These are phyloP conservation scores for Dactylellina sp. DNA, from an alignment of 2,329 filamentous ascomycete species.

Conservation along the genomic window DNA sequence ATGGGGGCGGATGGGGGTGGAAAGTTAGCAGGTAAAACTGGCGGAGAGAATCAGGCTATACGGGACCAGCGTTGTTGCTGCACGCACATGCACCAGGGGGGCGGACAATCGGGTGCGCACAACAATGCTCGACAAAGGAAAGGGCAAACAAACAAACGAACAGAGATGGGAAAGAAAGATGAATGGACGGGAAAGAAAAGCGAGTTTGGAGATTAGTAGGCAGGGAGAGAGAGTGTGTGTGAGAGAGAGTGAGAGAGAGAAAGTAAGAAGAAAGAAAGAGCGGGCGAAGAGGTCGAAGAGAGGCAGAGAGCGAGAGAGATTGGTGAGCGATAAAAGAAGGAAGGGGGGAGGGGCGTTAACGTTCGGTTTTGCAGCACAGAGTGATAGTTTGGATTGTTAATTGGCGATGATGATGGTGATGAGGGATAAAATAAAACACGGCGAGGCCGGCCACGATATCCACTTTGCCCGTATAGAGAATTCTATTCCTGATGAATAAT, in stretches of 20 bases:
- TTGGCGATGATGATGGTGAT: background rate
- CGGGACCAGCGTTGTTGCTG: background rate
- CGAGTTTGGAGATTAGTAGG: background rate
- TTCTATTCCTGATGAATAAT: too few species aligned
- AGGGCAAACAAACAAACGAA: background rate
- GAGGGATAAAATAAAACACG: slow-evolving; percentile 15
- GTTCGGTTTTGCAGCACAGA: too few species aligned
- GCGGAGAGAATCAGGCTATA: slow-evolving; percentile 22
- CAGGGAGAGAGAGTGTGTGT: background rate
- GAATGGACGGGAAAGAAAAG: slow-evolving; percentile 9
- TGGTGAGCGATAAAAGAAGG: too few species aligned
- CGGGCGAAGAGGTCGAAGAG: too few species aligned
- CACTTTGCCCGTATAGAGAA: too few species aligned
- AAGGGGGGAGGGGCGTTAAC: too few species aligned
- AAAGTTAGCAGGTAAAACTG: background rate
- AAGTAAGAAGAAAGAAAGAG: too few species aligned
- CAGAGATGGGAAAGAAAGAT: background rate
- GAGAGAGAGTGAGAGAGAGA: too few species aligned
- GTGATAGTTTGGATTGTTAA: too few species aligned
- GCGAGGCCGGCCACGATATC: background rate
- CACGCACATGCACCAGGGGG: slow-evolving; percentile 5
- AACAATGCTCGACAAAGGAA: too few species aligned
- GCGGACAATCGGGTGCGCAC: too few species aligned
- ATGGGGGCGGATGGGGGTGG: background rate
- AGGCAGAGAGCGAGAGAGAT: too few species aligned